These are phyloP conservation scores for Debaryomycetaceae sp. DNA, from an alignment of 1,139 yeast species.

Conservation along the genomic window DNA sequence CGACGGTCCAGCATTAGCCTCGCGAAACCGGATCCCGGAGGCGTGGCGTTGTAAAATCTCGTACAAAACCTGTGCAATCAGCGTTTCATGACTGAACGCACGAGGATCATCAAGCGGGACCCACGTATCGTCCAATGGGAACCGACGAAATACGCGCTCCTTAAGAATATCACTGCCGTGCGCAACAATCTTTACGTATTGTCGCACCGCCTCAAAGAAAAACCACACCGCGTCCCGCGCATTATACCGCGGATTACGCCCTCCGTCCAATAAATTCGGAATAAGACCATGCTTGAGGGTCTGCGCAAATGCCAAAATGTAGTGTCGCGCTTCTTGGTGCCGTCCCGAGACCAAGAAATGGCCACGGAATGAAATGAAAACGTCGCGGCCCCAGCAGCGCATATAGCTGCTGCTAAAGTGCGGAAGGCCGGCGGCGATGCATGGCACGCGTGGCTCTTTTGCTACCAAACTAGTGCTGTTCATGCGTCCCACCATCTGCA, in stretches of 20 bases:
- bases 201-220: slow-evolving; percentile 78
- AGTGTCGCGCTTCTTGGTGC: slow-evolving; percentile 66
- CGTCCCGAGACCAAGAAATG: slow-evolving; percentile 69
- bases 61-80: slow-evolving; percentile 66
- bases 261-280: slow-evolving; percentile 87
- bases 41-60: slow-evolving; percentile 86
- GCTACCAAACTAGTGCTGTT: slow-evolving; percentile 72
- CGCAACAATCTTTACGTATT: slow-evolving; percentile 61
- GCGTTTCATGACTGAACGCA: slow-evolving; percentile 64
- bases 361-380: slow-evolving; percentile 80
- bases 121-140: slow-evolving; percentile 82
- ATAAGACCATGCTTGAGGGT: slow-evolving; percentile 92
- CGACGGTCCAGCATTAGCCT: slow-evolving; percentile 87
- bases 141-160: slow-evolving; percentile 68
- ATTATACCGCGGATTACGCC: slow-evolving; percentile 86
- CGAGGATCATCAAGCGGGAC: slow-evolving; percentile 55
- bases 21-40: slow-evolving; percentile 74
- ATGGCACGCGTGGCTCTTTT: slow-evolving; percentile 45
- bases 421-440: slow-evolving; percentile 94
- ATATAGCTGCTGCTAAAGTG: slow-evolving; percentile 83
- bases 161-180: slow-evolving; percentile 56
- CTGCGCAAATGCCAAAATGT: slow-evolving; percentile 79
- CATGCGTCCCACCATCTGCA: slow-evolving; percentile 78
- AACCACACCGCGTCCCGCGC: slow-evolving; percentile 98
- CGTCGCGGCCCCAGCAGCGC: slow-evolving; percentile 99